Conservation (phyloP, 2,329 filamentous ascomycete species). For the Chaetomiaceae sp. region DNA sequence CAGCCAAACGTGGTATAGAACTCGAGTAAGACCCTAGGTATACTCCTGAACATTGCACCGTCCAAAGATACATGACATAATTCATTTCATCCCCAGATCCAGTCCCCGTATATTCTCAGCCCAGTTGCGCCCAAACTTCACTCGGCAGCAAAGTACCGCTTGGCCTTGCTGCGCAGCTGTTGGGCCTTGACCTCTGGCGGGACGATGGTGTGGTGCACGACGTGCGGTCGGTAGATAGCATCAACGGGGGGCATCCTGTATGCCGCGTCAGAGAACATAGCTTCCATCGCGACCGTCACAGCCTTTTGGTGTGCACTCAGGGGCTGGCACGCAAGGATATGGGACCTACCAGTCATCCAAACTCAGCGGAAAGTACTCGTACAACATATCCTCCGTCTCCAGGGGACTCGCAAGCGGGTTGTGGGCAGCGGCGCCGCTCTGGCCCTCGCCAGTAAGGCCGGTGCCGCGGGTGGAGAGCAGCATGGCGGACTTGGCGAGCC, state of each 20-base stretch:
- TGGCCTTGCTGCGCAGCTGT: slow-evolving; percentile 58
- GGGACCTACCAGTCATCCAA: slow-evolving; percentile 70
- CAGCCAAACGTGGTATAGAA: too few relatives aligned
- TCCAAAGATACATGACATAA: too few relatives aligned
- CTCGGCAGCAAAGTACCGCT: slow-evolving; percentile 67
- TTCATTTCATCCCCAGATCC: too few relatives aligned
- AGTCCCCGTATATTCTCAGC: too few relatives aligned
- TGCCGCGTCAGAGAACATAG: too few relatives aligned
- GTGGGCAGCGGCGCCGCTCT: not conserved
- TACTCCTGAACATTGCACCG: too few relatives aligned
- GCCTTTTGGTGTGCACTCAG: too few relatives aligned
- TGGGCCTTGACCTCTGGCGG: slow-evolving; percentile 65
- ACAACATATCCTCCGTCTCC: slow-evolving; percentile 76
- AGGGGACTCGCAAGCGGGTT: slow-evolving; percentile 44
- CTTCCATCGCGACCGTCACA: too few relatives aligned
- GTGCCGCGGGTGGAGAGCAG: not conserved
- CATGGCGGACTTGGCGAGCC: slow-evolving; percentile 32
- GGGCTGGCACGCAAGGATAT: not conserved
- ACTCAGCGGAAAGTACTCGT: slow-evolving; percentile 90
- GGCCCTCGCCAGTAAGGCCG: not conserved
- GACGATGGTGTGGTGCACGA: slow-evolving; percentile 80
- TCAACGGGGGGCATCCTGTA: slow-evolving; percentile 76
- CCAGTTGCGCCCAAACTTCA: slow-evolving; percentile 21
- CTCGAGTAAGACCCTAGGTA: too few relatives aligned
- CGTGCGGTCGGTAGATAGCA: slow-evolving; percentile 83